Evolutionary conservation across 2,329 filamentous ascomycete genomes (phyloP), one percentile per base, ranked within the genome.

Genomic region (Claviceps monticola): DNA sequence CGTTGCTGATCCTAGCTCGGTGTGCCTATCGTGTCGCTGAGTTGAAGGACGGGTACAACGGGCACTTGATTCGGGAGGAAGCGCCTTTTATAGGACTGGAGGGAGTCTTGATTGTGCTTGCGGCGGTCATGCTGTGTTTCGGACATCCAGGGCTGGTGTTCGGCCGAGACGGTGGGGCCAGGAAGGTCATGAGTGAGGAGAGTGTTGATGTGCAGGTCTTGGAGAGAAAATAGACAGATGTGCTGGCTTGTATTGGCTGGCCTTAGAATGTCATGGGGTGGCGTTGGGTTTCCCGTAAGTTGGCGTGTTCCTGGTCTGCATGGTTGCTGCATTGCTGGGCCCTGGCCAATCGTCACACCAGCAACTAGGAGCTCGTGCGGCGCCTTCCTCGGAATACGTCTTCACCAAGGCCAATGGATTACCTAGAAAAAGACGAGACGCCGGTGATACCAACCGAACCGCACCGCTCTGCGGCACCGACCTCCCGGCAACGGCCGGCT

Each of bases 11-110:
- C 59, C 73, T 85, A 46, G 72, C 76, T 23, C 72, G 83, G 45
- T 83, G 78, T 58, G 72, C 76, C 49, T 86, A 79, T 64, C 76
- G 83, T 54, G 78, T 84, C 38, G 77, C 76, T 5, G 83, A 87
- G 70, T 67, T 87, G 50, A 75, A 73, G 55, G 73, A 82, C 37
- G 83, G 83, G 4, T 86, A 82, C 68, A 42, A 60, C 23, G 80
- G 79, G 1, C 60, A 67, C 1, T 63, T 84, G 55, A 78, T 83
- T 51, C 65, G 64, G 52, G 66, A 80, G 41, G 68, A 81, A 64
- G 57, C 62, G 0, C 64, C 73, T 4, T 80, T 81, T 55, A 76
- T 80, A 55, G 67, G 66, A 0, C 65, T 80, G 3, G 78, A 80
- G 68, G 74, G 74, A 41, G 54, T 60, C 14, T 52, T 70, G 13